A percentile compares a stretch with the other conserved stretches of the same genome.
phyloP scores from a whole-genome alignment of 73 alveolate genomes.

The Stentor coeruleus region DNA sequence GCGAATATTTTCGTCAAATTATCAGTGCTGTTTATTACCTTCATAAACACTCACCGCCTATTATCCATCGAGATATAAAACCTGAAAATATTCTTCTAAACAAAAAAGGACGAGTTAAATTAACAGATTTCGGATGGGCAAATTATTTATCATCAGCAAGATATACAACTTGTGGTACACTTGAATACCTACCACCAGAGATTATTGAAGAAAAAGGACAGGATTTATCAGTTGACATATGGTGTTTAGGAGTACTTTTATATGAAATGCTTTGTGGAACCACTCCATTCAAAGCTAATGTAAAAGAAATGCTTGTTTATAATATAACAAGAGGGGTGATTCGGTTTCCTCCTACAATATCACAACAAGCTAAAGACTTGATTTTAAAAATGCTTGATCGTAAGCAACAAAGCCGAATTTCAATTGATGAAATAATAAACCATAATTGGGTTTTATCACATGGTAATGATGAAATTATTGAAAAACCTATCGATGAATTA shows the following conservation, averaged over 20 bases:
- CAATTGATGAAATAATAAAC: background rate
- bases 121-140: background rate
- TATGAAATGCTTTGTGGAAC: background rate
- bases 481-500: background rate
- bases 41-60: background rate
- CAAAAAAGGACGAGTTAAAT: background rate
- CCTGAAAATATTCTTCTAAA: background rate
- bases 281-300: too few species aligned
- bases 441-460: background rate
- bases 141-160: background rate
- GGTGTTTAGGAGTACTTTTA: background rate
- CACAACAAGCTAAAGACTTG: too few species aligned
- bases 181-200: too few species aligned
- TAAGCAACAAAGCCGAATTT: too few species aligned
- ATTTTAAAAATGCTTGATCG: too few species aligned
- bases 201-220: background rate
- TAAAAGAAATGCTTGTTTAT: background rate
- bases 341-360: too few species aligned
- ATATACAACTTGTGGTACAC: too few species aligned
- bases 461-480: background rate
- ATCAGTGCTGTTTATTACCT: background rate
- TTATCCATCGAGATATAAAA: background rate
- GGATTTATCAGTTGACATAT: background rate
- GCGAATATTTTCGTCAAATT: background rate
- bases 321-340: background rate